Evolutionary conservation across 2,329 filamentous ascomycete genomes (phyloP), one percentile per base, ranked within the genome.

Genomic region (Macrophomina pseudophaseolina): DNA sequence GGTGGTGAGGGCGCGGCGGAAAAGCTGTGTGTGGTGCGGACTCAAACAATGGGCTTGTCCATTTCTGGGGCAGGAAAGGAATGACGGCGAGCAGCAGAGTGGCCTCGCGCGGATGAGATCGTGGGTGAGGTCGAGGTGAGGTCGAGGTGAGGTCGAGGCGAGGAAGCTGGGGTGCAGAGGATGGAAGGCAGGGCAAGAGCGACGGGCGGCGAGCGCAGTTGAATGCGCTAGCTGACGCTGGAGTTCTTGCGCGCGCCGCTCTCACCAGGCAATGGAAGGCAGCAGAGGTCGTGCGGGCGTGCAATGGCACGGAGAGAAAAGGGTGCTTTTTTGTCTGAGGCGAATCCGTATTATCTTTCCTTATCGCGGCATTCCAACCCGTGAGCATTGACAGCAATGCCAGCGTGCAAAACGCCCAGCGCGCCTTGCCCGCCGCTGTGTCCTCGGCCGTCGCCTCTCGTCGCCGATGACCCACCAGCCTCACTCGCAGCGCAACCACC

Each of bases 321-420:
- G 42, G 23, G 11, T 23, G 28, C 56, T 35, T 59, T 49, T 49
- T 28, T 35, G 56, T 49, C 30, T 62, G 46, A 62, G 35, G 28
- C 56, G 48, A 48, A 16, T 60, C 18, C 56, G 56, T 42, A 40
- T 60, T 23, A 23, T 23, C 23, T 23, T 23, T 28, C 48, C 58
- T 62, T 62, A 62, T 62, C 58, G 58, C 58, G 33, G 58, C 58
- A 62, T 62, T 62, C 58, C 58, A 23, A 44, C 49, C 58, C 56
- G 40, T 42, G 58, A 28, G 58, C 58, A 46, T 48, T 59, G 56
- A 59, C 56, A 40, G 23, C 54, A 49, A 12, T 14, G 52, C 23
- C 40, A 18, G 44, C 40, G 44, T 14, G n/a, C 40, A 33, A 33
- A 18, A 9, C 8, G 42, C 54, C 54, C 54, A 58, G 32, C 54